Percentiles rank a stretch among this genome's conserved stretches.
Conservation (phyloP, 257 asterid genomes). For the Ajuga chamaepitys region DNA sequence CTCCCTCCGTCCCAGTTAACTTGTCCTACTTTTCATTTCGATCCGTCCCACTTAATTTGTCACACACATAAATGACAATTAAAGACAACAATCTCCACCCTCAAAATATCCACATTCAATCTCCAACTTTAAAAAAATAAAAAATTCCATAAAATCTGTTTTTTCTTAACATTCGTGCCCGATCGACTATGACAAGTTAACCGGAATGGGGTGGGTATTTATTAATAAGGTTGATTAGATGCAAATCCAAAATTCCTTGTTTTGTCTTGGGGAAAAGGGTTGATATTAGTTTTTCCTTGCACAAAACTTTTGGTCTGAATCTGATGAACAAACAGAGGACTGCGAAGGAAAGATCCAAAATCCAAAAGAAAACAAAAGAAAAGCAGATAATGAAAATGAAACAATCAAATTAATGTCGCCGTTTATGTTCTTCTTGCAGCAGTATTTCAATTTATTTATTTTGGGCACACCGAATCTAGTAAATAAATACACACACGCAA, state of each 20-base stretch:
- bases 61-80: too few species aligned
- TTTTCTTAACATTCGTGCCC: too few species aligned
- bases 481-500: constrained; percentile 15
- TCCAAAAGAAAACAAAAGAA: background rate
- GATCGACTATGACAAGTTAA: too few species aligned
- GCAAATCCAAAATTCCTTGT: background rate
- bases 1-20: too few species aligned
- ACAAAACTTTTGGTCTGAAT: constrained; percentile 1
- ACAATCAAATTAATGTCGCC: background rate
- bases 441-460: background rate
- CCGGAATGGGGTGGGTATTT: too few species aligned
- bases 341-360: constrained; percentile 15
- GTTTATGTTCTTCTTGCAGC: background rate
- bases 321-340: constrained; percentile 18
- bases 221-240: constrained; percentile 1
- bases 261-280: background rate
- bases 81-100: too few species aligned
- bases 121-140: too few species aligned
- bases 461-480: constrained; percentile 14
- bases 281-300: background rate
- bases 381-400: constrained; percentile 8
- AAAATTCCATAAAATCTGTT: too few species aligned
- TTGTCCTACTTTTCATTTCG: too few species aligned
- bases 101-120: too few species aligned
- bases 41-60: too few species aligned